Evolutionary conservation across 441 rosid species (phyloP).

Genomic region (Croton setiger): DNA sequence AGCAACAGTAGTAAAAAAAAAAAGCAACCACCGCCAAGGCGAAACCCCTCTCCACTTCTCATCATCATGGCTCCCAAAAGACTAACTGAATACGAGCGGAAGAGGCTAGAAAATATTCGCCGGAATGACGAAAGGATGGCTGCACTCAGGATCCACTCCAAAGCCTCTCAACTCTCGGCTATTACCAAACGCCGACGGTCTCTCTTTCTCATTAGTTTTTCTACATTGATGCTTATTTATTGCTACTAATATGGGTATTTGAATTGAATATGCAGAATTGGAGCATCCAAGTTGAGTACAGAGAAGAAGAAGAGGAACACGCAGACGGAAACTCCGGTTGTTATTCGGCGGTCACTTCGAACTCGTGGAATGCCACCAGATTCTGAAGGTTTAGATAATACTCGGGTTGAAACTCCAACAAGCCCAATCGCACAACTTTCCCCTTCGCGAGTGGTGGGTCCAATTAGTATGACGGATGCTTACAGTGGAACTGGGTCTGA

Average conservation of each 20-base stretch:
- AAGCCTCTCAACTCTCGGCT: constrained; percentile 53
- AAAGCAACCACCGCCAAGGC: neutral
- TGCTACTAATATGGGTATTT: neutral
- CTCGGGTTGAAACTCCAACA: neutral
- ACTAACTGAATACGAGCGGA: constrained; percentile 70
- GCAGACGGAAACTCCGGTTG: constrained; percentile 42
- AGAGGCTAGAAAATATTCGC: constrained; percentile 68
- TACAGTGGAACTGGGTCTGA: constrained; percentile 37
- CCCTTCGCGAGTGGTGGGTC: constrained; percentile 37
- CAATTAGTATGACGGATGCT: constrained; percentile 49
- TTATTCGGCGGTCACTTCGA: constrained; percentile 63
- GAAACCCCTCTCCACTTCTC: neutral
- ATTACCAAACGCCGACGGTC: constrained; percentile 55
- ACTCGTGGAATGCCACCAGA: constrained; percentile 69
- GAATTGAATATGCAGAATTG: constrained; percentile 30
- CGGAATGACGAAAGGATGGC: constrained; percentile 73
- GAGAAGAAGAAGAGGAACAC: constrained; percentile 45
- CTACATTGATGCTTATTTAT: neutral
- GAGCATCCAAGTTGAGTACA: constrained; percentile 30
- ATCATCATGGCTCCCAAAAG: constrained; percentile 51
- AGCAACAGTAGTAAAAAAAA: too few species aligned
- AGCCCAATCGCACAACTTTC: constrained; percentile 10
- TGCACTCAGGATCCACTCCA: constrained; percentile 53
- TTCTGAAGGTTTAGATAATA: constrained; percentile 35
- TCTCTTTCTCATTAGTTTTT: neutral